phyloP scores from a whole-genome alignment of 176 grass and related monocot species.

The Urochloa ruziziensis region DNA sequence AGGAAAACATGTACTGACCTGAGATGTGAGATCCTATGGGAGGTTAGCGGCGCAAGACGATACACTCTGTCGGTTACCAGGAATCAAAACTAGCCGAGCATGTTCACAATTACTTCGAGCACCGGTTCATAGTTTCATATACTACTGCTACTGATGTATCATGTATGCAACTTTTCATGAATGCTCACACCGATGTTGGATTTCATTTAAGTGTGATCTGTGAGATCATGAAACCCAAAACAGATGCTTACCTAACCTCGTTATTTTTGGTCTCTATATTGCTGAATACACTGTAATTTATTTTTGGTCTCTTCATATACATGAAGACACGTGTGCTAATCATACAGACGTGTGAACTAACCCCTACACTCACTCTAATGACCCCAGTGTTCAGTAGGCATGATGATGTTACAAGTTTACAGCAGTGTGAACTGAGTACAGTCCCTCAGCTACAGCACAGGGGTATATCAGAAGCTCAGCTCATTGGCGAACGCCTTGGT shows the following conservation, averaged over 20 bases:
- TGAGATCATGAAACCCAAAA: neutral
- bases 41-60: no score
- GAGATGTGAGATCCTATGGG: no score
- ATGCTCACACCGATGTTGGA: neutral
- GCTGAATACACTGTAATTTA: neutral
- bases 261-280: neutral
- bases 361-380: neutral
- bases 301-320: neutral
- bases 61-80: no score
- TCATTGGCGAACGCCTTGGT: slow-evolving; percentile 42
- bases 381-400: neutral
- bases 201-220: neutral
- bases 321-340: neutral
- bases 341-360: neutral
- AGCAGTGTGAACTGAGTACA: neutral
- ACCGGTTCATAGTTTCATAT: no score
- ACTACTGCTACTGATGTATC: no score
- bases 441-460: neutral
- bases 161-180: no score
- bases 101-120: no score
- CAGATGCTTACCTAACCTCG: neutral
- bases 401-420: slow-evolving; percentile 3
- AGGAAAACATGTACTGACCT: neutral
- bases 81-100: no score
- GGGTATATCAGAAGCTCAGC: slow-evolving; percentile 21